phyloP scores from a whole-genome alignment of 2,329 filamentous ascomycete genomes.

The Fusarium globosum region DNA sequence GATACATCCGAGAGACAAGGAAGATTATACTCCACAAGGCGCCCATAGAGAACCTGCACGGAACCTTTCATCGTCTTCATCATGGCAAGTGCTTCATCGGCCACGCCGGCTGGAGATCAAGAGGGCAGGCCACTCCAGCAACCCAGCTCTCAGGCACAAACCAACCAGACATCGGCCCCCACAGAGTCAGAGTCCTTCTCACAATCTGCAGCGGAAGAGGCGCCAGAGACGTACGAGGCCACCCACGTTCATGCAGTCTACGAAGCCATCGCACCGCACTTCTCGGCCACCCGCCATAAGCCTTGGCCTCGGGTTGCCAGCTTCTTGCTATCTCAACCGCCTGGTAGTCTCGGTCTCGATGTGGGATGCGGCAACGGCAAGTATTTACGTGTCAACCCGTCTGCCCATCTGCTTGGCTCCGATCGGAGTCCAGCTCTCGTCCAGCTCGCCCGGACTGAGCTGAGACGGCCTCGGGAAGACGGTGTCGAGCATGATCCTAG shows the following conservation, averaged over 20 bases:
- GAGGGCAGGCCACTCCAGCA: constrained; percentile 27
- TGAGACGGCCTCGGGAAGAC: constrained; percentile 33
- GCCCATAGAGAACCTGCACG: constrained; percentile 4
- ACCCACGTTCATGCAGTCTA: constrained; percentile 93
- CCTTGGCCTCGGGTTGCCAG: constrained; percentile 92
- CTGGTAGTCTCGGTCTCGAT: constrained; percentile 86
- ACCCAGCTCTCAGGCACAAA: constrained; percentile 19
- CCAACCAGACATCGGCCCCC: constrained; percentile 11
- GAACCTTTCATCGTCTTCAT: constrained; percentile 7
- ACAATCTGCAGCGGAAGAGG: constrained; percentile 40
- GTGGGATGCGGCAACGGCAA: constrained; percentile 98
- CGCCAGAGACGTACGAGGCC: constrained; percentile 77
- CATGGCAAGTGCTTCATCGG: constrained; percentile 44
- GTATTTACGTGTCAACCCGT: constrained; percentile 83
- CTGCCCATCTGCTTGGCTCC: constrained; percentile 83
- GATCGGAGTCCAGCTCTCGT: constrained; percentile 77
- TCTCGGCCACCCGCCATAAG: constrained; percentile 81
- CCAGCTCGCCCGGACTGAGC: constrained; percentile 56
- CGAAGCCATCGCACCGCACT: constrained; percentile 85
- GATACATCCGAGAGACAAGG: background rate
- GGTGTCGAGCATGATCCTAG: constrained; percentile 22
- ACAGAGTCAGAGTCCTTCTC: constrained; percentile 15
- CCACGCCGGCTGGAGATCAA: constrained; percentile 36
- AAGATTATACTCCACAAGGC: constrained; percentile 14
- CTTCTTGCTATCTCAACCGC: constrained; percentile 74